These are phyloP conservation scores for Cutaneotrichosporon cyanovorans DNA, from an alignment of 1,284 basidiomycete species.

Conservation along the genomic window DNA sequence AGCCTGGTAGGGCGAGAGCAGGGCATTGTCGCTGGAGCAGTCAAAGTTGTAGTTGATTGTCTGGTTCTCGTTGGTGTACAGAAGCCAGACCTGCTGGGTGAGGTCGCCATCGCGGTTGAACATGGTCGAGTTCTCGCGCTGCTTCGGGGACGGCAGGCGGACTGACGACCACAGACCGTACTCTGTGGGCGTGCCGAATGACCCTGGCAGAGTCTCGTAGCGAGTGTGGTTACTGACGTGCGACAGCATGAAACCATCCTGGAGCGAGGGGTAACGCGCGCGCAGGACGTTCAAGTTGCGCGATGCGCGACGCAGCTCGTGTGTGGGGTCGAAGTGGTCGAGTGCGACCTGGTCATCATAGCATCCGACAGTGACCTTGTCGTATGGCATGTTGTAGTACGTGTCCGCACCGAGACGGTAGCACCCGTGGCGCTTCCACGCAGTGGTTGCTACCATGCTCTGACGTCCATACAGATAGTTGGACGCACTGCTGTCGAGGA, in stretches of 20 bases:
- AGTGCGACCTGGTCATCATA: constrained; percentile 78
- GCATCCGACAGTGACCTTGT: constrained; percentile 68
- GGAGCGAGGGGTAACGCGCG: constrained; percentile 59
- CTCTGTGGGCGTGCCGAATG: constrained; percentile 67
- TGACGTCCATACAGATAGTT: constrained; percentile 84
- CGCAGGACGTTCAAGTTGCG: constrained; percentile 66
- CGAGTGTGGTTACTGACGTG: constrained; percentile 76
- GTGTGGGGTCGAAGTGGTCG: constrained; percentile 88
- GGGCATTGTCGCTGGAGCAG: constrained; percentile 58
- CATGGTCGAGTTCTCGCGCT: constrained; percentile 48
- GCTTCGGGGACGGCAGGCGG: constrained; percentile 53
- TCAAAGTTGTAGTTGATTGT: constrained; percentile 59
- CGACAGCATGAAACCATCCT: constrained; percentile 74
- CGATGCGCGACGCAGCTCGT: constrained; percentile 63
- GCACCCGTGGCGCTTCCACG: constrained; percentile 87
- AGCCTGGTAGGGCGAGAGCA: constrained; percentile 63
- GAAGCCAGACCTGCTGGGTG: constrained; percentile 62
- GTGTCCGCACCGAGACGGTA: constrained; percentile 79
- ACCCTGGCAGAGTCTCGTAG: constrained; percentile 67
- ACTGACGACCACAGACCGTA: constrained; percentile 77
- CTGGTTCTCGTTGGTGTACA: constrained; percentile 74
- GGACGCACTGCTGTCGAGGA: constrained; percentile 70
- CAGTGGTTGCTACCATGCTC: constrained; percentile 71
- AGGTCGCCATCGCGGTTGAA: constrained; percentile 45
- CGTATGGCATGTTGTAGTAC: constrained; percentile 81